Conservation (phyloP, 768 basidiomycete species). For the Cantharellus anzutake region DNA sequence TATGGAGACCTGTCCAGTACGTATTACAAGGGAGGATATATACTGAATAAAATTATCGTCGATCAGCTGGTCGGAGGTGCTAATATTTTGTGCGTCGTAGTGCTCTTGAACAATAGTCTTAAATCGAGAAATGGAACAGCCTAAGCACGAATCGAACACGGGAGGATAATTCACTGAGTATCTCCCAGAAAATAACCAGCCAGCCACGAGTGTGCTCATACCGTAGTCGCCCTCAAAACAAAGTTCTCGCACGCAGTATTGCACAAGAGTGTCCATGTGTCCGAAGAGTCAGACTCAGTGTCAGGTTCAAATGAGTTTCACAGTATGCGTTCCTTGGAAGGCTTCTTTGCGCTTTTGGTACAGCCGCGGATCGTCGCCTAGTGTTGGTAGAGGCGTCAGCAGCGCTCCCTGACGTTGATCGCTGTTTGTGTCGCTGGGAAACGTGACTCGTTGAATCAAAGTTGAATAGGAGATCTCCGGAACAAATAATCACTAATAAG, state of each 20-base stretch:
- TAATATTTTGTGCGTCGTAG: constrained; percentile 23
- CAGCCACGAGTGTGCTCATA: constrained; percentile 14
- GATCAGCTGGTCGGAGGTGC: constrained; percentile 27
- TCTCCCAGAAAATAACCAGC: no score
- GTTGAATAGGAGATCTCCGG: no score
- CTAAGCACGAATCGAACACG: constrained; percentile 23
- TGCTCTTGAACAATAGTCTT: constrained; percentile 51
- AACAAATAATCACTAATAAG: no score
- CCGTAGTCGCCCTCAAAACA: constrained; percentile 84
- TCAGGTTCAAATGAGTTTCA: no score
- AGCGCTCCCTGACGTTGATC: no score
- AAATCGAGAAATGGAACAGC: constrained; percentile 54
- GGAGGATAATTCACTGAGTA: background rate
- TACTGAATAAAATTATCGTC: constrained; percentile 66
- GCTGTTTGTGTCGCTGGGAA: no score
- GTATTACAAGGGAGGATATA: constrained; percentile 63
- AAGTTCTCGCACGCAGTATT: constrained; percentile 68
- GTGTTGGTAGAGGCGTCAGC: no score
- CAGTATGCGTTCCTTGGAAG: no score
- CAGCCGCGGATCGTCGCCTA: no score
- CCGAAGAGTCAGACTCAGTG: background rate
- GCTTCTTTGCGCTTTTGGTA: no score
- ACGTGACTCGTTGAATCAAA: no score
- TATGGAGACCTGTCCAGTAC: constrained; percentile 57
- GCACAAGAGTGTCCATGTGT: constrained; percentile 67